Base-by-base conservation (phyloP, 495 filamentous ascomycete species). In the Trichoderma gamsii region DNA sequence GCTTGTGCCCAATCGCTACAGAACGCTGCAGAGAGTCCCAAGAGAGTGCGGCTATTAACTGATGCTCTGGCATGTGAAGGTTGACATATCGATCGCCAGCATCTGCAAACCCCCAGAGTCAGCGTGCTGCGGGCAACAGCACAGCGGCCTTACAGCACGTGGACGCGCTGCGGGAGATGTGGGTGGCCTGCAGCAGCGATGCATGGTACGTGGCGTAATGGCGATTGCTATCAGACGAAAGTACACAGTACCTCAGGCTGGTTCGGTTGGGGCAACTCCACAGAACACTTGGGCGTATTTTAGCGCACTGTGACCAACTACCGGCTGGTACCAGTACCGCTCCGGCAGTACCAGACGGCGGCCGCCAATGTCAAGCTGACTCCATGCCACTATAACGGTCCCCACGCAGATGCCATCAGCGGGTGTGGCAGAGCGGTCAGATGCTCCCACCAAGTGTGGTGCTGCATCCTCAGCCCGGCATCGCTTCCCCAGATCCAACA, bases 401-500 rank as follows among this genome's bases (percentile, higher is more conserved):
- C 56, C 56, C 56, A 61, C 56, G 25, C 25, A 61, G 21, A 32
- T 61, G 56, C 56, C 56, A 61, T 61, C 56, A 61, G 56, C 51
- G 51, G 51, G 51, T 25, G 49, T 52, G 51, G 51, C 51, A 56
- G 51, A 56, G 51, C 56, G 56, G 56, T 61, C 56, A 61, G 56
- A 61, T 61, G 56, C 56, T 61, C 56, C 56, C 18, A 61, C 56
- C 23, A 61, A 38, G 35, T n/a, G n/a, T n/a, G n/a, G n/a, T 38
- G 35, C 35, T 38, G 35, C n/a, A 16, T n/a, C 44, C 44, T 12
- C 44, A 49, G 44, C 44, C 12, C 44, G n/a, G 44, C 44, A 49
- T 15, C 44, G 35, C 44, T 49, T 56, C 51, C 51, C 51, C 51
- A n/a, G 51, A 56, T 56, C 25, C 21, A n/a, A 5, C 18, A 56